These are phyloP conservation scores for Calamus simplicifolius DNA, from an alignment of 176 grass and related monocot genomes.

Conservation along the genomic window DNA sequence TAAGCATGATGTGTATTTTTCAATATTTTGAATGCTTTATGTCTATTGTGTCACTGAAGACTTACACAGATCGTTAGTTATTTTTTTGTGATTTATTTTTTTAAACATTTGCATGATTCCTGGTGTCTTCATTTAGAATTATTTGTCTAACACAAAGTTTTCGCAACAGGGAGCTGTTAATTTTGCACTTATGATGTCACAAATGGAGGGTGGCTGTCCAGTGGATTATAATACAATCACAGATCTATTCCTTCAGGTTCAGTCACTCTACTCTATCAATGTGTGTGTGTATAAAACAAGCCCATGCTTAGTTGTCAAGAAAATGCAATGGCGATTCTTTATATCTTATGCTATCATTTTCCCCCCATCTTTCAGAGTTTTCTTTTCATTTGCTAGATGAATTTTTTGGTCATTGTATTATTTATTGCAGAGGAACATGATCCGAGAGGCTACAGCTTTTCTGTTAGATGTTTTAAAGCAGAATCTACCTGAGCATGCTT, in stretches of 20 bases:
- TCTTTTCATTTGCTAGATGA: no score
- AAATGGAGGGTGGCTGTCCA: conserved; percentile 17
- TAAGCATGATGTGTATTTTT: no score
- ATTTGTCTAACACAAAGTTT: not conserved
- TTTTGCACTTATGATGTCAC: conserved; percentile 19
- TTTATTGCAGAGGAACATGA: conserved; percentile 63
- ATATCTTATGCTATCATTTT: no score
- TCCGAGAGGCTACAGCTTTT: conserved; percentile 89
- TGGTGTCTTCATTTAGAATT: no score
- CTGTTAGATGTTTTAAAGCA: conserved; percentile 90
- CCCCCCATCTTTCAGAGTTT: no score
- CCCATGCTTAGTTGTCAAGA: no score
- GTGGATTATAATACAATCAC: conserved; percentile 53
- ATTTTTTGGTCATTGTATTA: no score
- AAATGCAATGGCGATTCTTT: no score
- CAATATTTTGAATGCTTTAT: no score
- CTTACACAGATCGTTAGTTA: not conserved
- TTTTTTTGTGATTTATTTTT: not conserved
- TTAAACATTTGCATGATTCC: no score
- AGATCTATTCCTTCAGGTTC: conserved; percentile 95
- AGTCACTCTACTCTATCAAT: conserved; percentile 8
- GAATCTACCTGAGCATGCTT: conserved; percentile 83
- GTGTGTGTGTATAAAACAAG: no score
- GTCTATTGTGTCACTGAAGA: no score
- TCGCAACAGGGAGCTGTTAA: conserved; percentile 8